Evolutionary conservation across 371 early-diverging fungal genomes (phyloP).

Genomic region (Fennellomyces sp.): DNA sequence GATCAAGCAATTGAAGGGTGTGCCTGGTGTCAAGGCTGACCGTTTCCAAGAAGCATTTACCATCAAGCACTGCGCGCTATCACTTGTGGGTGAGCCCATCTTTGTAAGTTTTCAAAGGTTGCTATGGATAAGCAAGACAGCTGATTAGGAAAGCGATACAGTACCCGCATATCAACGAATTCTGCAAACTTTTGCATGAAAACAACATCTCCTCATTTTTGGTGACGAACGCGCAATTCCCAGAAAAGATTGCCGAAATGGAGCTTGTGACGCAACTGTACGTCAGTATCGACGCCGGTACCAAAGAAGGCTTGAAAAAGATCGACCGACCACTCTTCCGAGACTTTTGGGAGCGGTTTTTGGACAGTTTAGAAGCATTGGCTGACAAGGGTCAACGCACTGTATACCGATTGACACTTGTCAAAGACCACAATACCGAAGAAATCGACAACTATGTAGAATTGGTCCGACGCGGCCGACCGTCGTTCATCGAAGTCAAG

Average conservation of each 20-base stretch:
- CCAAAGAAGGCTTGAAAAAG: slow-evolving; percentile 77
- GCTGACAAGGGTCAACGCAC: slow-evolving; percentile 68
- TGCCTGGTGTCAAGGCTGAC: slow-evolving; percentile 78
- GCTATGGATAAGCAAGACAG: not conserved
- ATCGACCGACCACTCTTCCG: slow-evolving; percentile 81
- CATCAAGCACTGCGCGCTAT: slow-evolving; percentile 76
- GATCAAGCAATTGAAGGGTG: slow-evolving; percentile 79
- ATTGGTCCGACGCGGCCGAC: slow-evolving; percentile 72
- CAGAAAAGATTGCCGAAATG: slow-evolving; percentile 68
- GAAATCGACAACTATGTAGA: slow-evolving; percentile 75
- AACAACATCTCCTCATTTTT: slow-evolving; percentile 77
- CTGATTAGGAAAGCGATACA: slow-evolving; percentile 5
- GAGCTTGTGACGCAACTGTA: slow-evolving; percentile 82
- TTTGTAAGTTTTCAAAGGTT: slow-evolving; percentile 45
- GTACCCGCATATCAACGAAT: slow-evolving; percentile 87
- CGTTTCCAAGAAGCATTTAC: slow-evolving; percentile 76
- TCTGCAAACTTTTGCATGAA: slow-evolving; percentile 71
- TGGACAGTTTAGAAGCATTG: slow-evolving; percentile 68
- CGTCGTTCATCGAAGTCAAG: slow-evolving; percentile 83
- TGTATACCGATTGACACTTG: slow-evolving; percentile 80
- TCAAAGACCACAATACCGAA: slow-evolving; percentile 79
- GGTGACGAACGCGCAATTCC: slow-evolving; percentile 87
- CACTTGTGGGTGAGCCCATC: slow-evolving; percentile 80
- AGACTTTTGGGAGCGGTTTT: slow-evolving; percentile 86
- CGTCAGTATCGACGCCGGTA: slow-evolving; percentile 80